Percentiles rank a stretch among this genome's conserved stretches.
These are phyloP conservation scores for Pyricularia sp. DNA, from an alignment of 2,329 filamentous ascomycete genomes.

Conservation along the genomic window DNA sequence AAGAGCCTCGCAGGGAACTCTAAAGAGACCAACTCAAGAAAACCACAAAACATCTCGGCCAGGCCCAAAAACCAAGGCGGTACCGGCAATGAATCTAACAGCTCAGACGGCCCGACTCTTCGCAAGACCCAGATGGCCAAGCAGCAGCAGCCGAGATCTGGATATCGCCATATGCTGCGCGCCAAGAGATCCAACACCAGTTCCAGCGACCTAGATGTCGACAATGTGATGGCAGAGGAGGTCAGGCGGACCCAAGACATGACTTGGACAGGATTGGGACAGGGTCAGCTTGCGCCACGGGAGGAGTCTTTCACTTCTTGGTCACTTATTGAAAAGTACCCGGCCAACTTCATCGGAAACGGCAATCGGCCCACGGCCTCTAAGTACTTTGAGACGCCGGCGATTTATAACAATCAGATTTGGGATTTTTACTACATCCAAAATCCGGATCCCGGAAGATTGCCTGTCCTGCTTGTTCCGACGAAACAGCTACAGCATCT, in stretches of 20 bases:
- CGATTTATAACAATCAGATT: conserved; percentile 41
- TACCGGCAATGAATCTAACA: neutral
- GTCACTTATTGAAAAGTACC: conserved; percentile 42
- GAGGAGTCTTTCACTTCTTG: conserved; percentile 30
- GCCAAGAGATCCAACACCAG: neutral
- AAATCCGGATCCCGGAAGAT: conserved; percentile 25
- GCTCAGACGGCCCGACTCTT: neutral
- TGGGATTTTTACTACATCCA: conserved; percentile 72
- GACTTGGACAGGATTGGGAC: conserved; percentile 10
- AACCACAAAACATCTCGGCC: neutral
- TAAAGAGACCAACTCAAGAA: neutral
- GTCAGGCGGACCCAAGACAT: conserved; percentile 3
- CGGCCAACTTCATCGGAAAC: conserved; percentile 43
- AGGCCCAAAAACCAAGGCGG: neutral
- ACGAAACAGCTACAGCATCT: conserved; percentile 52
- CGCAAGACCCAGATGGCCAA: neutral
- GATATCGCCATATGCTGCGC: neutral
- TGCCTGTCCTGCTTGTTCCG: conserved; percentile 53
- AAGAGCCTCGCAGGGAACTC: neutral
- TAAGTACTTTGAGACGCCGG: conserved; percentile 40
- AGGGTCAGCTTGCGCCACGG: conserved; percentile 15
- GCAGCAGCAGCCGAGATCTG: conserved; percentile 3
- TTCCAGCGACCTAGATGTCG: conserved; percentile 3
- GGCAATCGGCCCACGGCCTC: conserved; percentile 33
- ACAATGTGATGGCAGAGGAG: neutral